Evolutionary conservation across 768 basidiomycete species (phyloP), one percentile per base, ranked within the genome.

Genomic region (Dioszegia crocea): DNA sequence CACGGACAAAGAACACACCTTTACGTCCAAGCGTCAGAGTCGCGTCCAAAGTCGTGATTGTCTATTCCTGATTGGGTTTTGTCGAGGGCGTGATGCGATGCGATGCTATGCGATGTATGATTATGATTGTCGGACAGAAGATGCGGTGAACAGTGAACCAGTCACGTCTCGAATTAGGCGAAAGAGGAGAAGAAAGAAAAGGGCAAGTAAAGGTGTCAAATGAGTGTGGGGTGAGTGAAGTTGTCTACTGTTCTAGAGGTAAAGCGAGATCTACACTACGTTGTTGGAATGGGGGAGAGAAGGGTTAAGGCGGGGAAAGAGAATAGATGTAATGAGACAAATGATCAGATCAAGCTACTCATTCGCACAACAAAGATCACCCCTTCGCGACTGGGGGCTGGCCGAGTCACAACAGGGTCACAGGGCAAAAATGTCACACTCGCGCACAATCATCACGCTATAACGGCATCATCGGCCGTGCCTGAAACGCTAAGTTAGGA

Each of bases 181-280:
- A 19, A 24, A 36, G 21, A 40, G 17, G 16, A 21, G 23, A 14
- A 40, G 29, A 27, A 29, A 27, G 39, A 14, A 24, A 14, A 26
- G 23, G 11, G 24, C 10, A 27, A 27, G 26, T 33, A 6, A 6
- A 33, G 33, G 33, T 33, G 30, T 21, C 31, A 40, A 53, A 53
- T 3, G 51, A 53, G 24, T 53, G 51, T 53, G 51, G 33, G 51
- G 36, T 48, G 47, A 19, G 40, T 33, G 6, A 31, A 48, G 26
- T 8, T 17, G 26, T 30, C 29, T 46, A 41, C 24, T 8, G 26
- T 5, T 48, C 11, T 30, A 17, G 17, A 48, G 17, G 27, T 17
- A 31, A 19, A 31, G 29, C 12, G 19, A 23, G 9, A 26, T 24
- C 23, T 46, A 46, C 4, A n/a, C 11, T 4, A 24, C n/a, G n/a